phyloP scores from a whole-genome alignment of 495 filamentous ascomycete species.

The Xylaria longipes region DNA sequence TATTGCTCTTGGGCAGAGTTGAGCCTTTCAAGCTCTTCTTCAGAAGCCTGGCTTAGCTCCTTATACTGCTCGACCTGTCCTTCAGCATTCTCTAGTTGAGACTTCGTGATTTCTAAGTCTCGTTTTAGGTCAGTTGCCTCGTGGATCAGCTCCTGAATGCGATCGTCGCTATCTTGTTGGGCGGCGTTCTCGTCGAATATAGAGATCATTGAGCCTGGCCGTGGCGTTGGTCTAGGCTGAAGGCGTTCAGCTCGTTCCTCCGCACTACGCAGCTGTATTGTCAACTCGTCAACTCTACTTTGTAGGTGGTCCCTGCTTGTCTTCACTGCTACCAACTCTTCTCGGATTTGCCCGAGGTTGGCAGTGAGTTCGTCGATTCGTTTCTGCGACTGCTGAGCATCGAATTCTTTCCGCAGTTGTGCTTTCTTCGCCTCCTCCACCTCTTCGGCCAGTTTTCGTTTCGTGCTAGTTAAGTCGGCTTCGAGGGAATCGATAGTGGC shows the following conservation, averaged over 20 bases:
- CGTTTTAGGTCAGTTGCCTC: conserved; percentile 85
- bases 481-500: conserved; percentile 77
- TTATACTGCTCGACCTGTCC: conserved; percentile 85
- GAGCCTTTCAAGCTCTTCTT: conserved; percentile 82
- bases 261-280: conserved; percentile 82
- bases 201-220: conserved; percentile 51
- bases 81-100: conserved; percentile 79
- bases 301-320: conserved; percentile 88
- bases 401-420: conserved; percentile 82
- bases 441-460: conserved; percentile 84
- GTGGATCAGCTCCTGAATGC: conserved; percentile 84
- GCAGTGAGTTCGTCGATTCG: conserved; percentile 86
- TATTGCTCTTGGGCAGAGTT: conserved; percentile 86
- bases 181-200: conserved; percentile 54
- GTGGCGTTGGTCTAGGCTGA: conserved; percentile 72
- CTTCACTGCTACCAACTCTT: conserved; percentile 82
- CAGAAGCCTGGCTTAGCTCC: conserved; percentile 83
- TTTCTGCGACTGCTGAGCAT: conserved; percentile 82
- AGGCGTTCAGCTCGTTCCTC: conserved; percentile 84
- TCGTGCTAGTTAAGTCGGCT: conserved; percentile 74
- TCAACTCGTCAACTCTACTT: conserved; percentile 83
- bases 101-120: conserved; percentile 74
- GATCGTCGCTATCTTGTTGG: conserved; percentile 57
- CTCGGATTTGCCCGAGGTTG: conserved; percentile 77
- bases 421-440: conserved; percentile 81